A percentile compares a stretch with the other conserved stretches of the same genome.
These are phyloP conservation scores for Chamaecrista fasciculata DNA, from an alignment of 306 rosid genomes.

Conservation along the genomic window DNA sequence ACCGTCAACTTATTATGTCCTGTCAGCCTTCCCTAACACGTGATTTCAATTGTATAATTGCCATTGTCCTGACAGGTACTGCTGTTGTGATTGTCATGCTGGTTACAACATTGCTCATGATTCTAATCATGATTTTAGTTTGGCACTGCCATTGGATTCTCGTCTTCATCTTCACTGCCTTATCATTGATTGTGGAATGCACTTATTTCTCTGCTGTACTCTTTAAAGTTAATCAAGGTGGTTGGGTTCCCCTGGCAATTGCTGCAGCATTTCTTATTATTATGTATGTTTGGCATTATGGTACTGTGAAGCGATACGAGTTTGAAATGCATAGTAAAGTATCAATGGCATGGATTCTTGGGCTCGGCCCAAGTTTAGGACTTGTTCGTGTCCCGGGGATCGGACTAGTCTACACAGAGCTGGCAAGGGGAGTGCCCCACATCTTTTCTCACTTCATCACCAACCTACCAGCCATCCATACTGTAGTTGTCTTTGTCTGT, in stretches of 20 bases:
- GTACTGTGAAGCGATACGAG: conserved; percentile 75
- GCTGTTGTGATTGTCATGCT: conserved; percentile 89
- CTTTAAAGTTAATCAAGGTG: conserved; percentile 85
- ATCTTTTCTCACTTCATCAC: conserved; percentile 98
- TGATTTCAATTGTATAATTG: conserved; percentile 22
- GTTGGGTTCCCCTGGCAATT: conserved; percentile 93
- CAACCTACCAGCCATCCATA: conserved; percentile 93
- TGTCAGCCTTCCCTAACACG: conserved; percentile 5
- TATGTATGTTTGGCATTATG: conserved; percentile 94
- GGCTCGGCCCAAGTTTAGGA: conserved; percentile 96
- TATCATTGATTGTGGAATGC: conserved; percentile 76
- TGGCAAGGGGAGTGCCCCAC: conserved; percentile 92
- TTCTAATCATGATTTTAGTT: conserved; percentile 80
- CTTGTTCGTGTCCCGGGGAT: conserved; percentile 96
- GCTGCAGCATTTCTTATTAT: conserved; percentile 71
- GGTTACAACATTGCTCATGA: conserved; percentile 85
- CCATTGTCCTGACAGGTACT: conserved; percentile 64
- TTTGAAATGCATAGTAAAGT: conserved; percentile 90
- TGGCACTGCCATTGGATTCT: conserved; percentile 95
- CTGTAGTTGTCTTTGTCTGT: conserved; percentile 84
- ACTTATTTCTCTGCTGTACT: conserved; percentile 84
- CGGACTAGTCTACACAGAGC: conserved; percentile 95
- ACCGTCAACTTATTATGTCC: not conserved
- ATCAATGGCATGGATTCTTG: conserved; percentile 97
- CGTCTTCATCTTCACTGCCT: conserved; percentile 60